Evolutionary conservation across 805 yeast genomes (phyloP).

Genomic region (Myxozyma kluyveri): DNA sequence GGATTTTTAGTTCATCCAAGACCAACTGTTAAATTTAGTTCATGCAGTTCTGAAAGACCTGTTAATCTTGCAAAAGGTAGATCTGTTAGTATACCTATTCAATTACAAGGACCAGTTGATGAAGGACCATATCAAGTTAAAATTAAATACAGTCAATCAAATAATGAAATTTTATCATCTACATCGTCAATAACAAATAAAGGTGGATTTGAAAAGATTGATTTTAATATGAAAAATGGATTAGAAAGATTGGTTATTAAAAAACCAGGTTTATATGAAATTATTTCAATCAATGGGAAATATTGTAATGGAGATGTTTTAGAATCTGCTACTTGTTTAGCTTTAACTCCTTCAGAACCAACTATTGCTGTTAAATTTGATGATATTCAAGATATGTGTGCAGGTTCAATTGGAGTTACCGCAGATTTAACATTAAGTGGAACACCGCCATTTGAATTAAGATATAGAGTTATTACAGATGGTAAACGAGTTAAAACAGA

Average conservation of each 20-base stretch:
- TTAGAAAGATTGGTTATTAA: conserved; percentile 40
- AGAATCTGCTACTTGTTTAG: conserved; percentile 53
- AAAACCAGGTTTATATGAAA: conserved; percentile 63
- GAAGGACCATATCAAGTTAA: conserved; percentile 52
- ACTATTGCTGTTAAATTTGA: conserved; percentile 44
- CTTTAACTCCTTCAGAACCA: conserved; percentile 61
- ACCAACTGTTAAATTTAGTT: conserved; percentile 48
- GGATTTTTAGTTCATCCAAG: conserved; percentile 54
- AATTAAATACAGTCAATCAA: conserved; percentile 28
- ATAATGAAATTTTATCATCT: conserved; percentile 4
- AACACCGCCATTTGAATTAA: conserved; percentile 74
- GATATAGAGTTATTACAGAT: conserved; percentile 52
- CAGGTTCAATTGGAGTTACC: conserved; percentile 83
- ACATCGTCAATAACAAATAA: too few relatives aligned
- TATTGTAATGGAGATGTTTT: conserved; percentile 65
- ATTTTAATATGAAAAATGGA: conserved; percentile 15
- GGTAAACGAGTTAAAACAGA: conserved; percentile 35
- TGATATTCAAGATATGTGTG: conserved; percentile 79
- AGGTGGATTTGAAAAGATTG: neutral
- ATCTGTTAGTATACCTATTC: conserved; percentile 29
- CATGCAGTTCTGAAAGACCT: conserved; percentile 37
- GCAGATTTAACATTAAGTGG: conserved; percentile 71
- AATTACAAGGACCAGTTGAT: conserved; percentile 28
- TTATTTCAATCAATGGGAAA: conserved; percentile 54
- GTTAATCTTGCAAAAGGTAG: conserved; percentile 35